Percentiles rank a stretch among this genome's conserved stretches.
Evolutionary conservation across 805 yeast species (phyloP).

Genomic region (Candida chauliodis): DNA sequence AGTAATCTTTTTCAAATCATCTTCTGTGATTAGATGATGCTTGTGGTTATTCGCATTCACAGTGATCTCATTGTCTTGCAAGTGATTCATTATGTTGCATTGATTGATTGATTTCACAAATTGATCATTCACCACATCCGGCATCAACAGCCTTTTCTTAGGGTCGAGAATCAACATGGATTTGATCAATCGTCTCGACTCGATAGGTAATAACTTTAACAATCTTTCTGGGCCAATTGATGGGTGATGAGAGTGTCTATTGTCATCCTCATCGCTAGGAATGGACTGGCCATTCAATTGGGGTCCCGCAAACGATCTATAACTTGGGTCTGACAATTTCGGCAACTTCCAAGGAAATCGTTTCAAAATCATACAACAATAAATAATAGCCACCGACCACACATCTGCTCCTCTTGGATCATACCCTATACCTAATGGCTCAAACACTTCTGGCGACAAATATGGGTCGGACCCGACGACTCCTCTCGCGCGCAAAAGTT

Average conservation of each 20-base stretch:
- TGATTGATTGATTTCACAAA: constrained; percentile 57
- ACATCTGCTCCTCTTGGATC: constrained; percentile 88
- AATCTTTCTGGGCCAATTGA: constrained; percentile 65
- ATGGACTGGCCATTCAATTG: constrained; percentile 3
- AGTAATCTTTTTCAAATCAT: constrained; percentile 44
- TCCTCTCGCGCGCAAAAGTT: constrained; percentile 66
- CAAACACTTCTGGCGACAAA: constrained; percentile 86
- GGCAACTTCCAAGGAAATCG: constrained; percentile 97
- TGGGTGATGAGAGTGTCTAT: constrained; percentile 4
- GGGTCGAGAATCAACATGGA: constrained; percentile 66
- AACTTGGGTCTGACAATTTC: constrained; percentile 70
- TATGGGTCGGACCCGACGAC: constrained; percentile 96
- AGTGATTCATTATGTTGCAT: constrained; percentile 39
- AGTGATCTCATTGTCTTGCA: constrained; percentile 10
- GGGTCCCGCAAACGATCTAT: constrained; percentile 52
- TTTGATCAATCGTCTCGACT: constrained; percentile 57
- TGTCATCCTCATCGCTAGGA: neutral
- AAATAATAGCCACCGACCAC: constrained; percentile 92
- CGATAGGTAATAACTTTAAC: constrained; percentile 65
- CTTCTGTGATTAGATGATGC: constrained; percentile 70
- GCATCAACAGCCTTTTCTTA: constrained; percentile 53
- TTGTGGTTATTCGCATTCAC: constrained; percentile 37
- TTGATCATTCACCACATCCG: constrained; percentile 50
- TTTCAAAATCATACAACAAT: constrained; percentile 81
- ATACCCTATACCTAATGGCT: constrained; percentile 43